phyloP scores from a whole-genome alignment of 2,329 filamentous ascomycete genomes.

The Pezicula rhizophila region DNA sequence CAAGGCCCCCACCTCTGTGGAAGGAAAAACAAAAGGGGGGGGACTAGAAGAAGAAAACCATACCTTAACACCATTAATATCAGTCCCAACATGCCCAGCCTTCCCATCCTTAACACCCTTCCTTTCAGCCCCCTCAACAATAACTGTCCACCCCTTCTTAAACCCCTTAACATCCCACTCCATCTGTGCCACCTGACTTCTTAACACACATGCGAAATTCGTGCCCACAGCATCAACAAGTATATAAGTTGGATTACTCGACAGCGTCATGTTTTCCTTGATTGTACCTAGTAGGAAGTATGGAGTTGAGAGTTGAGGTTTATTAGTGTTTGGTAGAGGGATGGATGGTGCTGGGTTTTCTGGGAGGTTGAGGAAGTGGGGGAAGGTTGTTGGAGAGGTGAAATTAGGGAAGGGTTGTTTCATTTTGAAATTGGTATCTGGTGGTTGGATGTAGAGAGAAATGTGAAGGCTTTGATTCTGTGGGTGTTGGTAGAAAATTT shows the following conservation, averaged over 20 bases:
- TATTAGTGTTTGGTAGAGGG: background rate
- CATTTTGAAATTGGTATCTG: too few species aligned
- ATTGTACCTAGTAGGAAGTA: slow-evolving; percentile 21
- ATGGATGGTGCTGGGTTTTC: background rate
- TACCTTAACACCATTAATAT: slow-evolving; percentile 11
- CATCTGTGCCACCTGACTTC: slow-evolving; percentile 2
- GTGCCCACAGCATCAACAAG: slow-evolving; percentile 13
- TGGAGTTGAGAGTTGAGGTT: background rate
- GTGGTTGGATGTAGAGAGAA: too few species aligned
- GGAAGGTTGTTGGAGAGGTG: background rate
- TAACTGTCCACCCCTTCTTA: slow-evolving; percentile 18
- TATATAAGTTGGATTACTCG: slow-evolving; percentile 23
- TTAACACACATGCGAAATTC: slow-evolving; percentile 19
- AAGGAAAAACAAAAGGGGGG: background rate
- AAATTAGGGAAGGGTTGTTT: background rate
- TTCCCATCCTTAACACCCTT: slow-evolving; percentile 19
- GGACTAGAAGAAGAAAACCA: background rate
- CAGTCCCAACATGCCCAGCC: slow-evolving; percentile 18
- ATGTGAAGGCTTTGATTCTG: too few species aligned
- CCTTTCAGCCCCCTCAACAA: slow-evolving; percentile 12
- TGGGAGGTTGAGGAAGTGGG: background rate
- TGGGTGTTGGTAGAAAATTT: too few species aligned
- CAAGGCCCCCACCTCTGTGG: too few species aligned
- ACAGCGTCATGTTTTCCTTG: slow-evolving; percentile 23
- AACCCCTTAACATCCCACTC: slow-evolving; percentile 16